Base-by-base conservation (phyloP, 495 filamentous ascomycete genomes). In the Hypoxylon cercidicola region DNA sequence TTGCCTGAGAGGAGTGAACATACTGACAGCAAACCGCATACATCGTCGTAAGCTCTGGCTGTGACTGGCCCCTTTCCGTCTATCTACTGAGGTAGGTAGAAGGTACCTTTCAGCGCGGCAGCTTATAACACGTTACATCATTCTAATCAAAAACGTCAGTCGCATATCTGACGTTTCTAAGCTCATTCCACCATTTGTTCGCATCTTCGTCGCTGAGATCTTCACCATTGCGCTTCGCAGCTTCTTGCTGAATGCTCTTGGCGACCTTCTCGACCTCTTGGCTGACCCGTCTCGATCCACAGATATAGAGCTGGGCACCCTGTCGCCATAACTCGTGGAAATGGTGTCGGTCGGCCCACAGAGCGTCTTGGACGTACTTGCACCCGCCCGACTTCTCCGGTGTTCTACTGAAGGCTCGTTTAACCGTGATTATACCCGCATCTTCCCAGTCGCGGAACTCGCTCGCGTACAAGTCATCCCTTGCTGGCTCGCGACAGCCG, bases 301-400 rank as follows among this genome's bases (percentile, higher is more conserved):
- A 90, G 4, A 90, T 82, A 67, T 85, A 87, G 8, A 89, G 73
- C 60, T 82, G 81, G 0, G 83, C 87, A 0, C 83, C 87, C 23
- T 75, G 20, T 0, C 25, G 30, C 65, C 87, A 87, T 30, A 87
- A 59, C 19, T 73, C 65, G 40, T 74, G 69, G 35, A 88, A 59
- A 20, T 82, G 78, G 16, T 75, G 73, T 1, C 80, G 73, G 23
- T 88, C 85, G 8, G 75, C 77, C 71, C 84, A 83, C 70, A 90
- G 74, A 10, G 79, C 70, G 35, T 90, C 86, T 52, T 88, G 87
- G 2, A 89, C 83, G 64, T 89, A 83, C 25, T 75, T 77, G 16
- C n/a, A 58, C 12, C 62, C 51, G 11, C 66, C 69, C 52, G 39
- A 79, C 4, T 53, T 35, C n/a, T 64, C 53, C 9, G 55, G 68